Base-by-base conservation (phyloP, 2,329 filamentous ascomycete species). In the Colletotrichum ledebouriae region DNA sequence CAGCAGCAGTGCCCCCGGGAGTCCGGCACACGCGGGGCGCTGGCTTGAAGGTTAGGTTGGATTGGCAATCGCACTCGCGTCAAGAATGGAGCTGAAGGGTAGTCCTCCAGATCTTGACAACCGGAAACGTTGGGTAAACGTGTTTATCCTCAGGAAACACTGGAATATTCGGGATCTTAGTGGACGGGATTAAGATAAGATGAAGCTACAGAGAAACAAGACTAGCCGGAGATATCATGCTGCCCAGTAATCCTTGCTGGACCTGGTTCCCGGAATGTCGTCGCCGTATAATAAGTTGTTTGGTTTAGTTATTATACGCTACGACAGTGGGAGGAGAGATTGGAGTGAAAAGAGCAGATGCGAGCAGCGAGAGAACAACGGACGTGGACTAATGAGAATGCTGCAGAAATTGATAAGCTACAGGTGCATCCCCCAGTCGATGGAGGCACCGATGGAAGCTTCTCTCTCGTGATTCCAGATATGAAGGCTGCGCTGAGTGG, bases 1-100 rank as follows among this genome's bases (percentile, higher is more conserved):
- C 63, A 66, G 58, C 47, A 46, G 57, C 57, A 61, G 39, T 25
- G 57, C 63, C 37, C 42, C 57, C 63, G 63, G 57, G 12, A 47
- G 34, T 22, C 15, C 52, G 20, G 29, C 37, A 25, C 29, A 33
- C 52, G 39, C 65, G 39, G 29, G 46, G 22, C 37, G 34, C 60
- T 17, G 20, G 46, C 2, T 64, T 55, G 17, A 46, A 49, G 25
- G 33, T 63, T 68, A 55, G 25, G 25, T 25, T 25, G 25, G 22
- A 37, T 4, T 68, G 33, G 52, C 60, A 59, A 39, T 52, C 17
- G 41, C 29, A 12, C 20, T 57, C 53, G 53, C 37, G 53, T 57
- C 53, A 17, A 42, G 39, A n/a, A n/a, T n/a, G n/a, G 39, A 20
- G 37, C 2, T 11, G 20, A 20, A 5, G 25, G 29, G 53, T 13